Evolutionary conservation across 1,139 yeast genomes (phyloP).

Genomic region (Geotrichum aggregatum): DNA sequence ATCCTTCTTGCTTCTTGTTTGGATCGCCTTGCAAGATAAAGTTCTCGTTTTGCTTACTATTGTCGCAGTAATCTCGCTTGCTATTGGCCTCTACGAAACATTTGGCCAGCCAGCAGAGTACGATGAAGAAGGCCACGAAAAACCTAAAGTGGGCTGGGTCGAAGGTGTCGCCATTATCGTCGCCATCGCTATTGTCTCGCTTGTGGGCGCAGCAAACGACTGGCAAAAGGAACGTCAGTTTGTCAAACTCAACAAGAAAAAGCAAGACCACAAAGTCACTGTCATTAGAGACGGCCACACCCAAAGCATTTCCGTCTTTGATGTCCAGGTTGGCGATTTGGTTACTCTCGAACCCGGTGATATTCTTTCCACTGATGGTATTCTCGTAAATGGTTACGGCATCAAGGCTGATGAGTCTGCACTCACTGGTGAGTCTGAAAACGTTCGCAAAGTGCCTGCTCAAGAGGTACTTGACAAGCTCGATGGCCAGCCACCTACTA

Average conservation of each 20-base stretch:
- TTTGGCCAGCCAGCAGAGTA: slow-evolving; percentile 75
- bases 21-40: slow-evolving; percentile 86
- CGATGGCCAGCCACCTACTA: slow-evolving; percentile 26
- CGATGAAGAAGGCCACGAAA: slow-evolving; percentile 68
- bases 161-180: slow-evolving; percentile 97
- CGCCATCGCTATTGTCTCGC: slow-evolving; percentile 84
- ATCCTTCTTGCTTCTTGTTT: slow-evolving; percentile 62
- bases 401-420: slow-evolving; percentile 91
- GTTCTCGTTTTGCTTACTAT: slow-evolving; percentile 76
- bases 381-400: slow-evolving; percentile 63
- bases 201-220: slow-evolving; percentile 92
- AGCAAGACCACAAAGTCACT: slow-evolving; percentile 76
- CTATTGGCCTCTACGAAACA: slow-evolving; percentile 87
- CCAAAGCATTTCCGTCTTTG: slow-evolving; percentile 64
- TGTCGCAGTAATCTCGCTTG: slow-evolving; percentile 85
- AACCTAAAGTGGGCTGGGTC: slow-evolving; percentile 92
- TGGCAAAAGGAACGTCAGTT: slow-evolving; percentile 95
- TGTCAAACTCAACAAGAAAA: slow-evolving; percentile 67
- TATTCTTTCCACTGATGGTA: slow-evolving; percentile 82
- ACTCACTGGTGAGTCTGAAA: slow-evolving; percentile 88
- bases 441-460: slow-evolving; percentile 65
- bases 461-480: slow-evolving; percentile 43
- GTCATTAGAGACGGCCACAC: slow-evolving; percentile 74
- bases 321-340: slow-evolving; percentile 81
- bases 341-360: slow-evolving; percentile 88